Conservation (phyloP, 1,139 yeast genomes). For the Hansenula sp. region DNA sequence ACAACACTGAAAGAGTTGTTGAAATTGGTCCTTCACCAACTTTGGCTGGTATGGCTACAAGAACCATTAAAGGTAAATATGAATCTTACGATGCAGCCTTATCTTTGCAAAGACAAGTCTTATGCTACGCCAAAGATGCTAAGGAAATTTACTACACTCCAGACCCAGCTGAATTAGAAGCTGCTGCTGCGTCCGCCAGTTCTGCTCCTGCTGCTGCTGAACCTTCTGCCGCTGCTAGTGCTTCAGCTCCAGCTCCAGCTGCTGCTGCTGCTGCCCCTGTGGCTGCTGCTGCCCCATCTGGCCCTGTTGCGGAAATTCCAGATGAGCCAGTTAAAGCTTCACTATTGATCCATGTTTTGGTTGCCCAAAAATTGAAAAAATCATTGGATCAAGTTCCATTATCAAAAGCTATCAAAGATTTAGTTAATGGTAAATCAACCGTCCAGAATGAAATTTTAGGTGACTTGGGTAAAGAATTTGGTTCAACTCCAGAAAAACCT, state of each 20-base stretch:
- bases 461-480: constrained; percentile 97
- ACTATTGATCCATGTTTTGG: constrained; percentile 80
- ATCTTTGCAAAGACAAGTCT: constrained; percentile 92
- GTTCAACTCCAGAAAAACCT: constrained; percentile 97
- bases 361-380: constrained; percentile 94
- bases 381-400: constrained; percentile 81
- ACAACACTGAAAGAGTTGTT: constrained; percentile 93
- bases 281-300: constrained; percentile 59
- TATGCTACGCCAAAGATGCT: constrained; percentile 93
- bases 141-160: constrained; percentile 96
- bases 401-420: constrained; percentile 91
- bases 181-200: constrained; percentile 33
- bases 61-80: constrained; percentile 94
- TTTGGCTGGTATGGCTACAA: constrained; percentile 95
- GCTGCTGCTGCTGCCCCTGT: constrained; percentile 58
- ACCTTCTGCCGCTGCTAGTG: constrained; percentile 42
- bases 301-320: constrained; percentile 76
- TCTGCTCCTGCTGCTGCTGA: constrained; percentile 40
- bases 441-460: constrained; percentile 98
- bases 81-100: constrained; percentile 97
- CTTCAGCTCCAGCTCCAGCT: constrained; percentile 48
- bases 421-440: constrained; percentile 97
- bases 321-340: constrained; percentile 89
- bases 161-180: constrained; percentile 48
- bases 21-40: constrained; percentile 99